phyloP scores from a whole-genome alignment of 75 land plant species.

The Azolla pinnata region DNA sequence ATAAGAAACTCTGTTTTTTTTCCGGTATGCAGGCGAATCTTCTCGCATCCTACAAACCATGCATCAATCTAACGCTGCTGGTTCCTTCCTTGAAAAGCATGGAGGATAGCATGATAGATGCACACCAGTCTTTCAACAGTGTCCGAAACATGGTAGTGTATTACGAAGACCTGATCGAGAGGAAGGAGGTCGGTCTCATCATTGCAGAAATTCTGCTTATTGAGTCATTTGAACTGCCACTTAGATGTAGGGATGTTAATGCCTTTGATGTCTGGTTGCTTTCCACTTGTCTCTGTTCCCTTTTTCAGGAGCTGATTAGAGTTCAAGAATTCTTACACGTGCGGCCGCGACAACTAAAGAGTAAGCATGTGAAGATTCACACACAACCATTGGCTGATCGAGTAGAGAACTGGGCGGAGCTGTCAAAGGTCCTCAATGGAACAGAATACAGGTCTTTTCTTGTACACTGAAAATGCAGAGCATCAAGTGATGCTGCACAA shows the following conservation, averaged over 20 bases:
- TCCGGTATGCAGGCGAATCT: slow-evolving; percentile 41
- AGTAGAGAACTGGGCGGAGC: slow-evolving; percentile 52
- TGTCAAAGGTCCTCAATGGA: slow-evolving; percentile 36
- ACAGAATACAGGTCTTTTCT: slow-evolving; percentile 40
- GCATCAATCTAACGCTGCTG: slow-evolving; percentile 22
- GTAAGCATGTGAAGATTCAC: slow-evolving; percentile 70
- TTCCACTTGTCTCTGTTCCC: slow-evolving; percentile 1
- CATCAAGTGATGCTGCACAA: too few species aligned
- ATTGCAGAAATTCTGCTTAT: neutral
- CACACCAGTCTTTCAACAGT: slow-evolving; percentile 20
- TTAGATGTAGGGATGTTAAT: neutral
- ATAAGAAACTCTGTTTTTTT: too few species aligned
- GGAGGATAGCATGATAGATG: slow-evolving; percentile 28
- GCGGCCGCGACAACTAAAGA: slow-evolving; percentile 32
- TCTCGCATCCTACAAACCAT: slow-evolving; percentile 35
- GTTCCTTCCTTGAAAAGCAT: slow-evolving; percentile 17
- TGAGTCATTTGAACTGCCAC: neutral
- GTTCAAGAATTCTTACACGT: slow-evolving; percentile 52
- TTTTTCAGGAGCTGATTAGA: slow-evolving; percentile 37
- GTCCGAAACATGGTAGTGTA: slow-evolving; percentile 25
- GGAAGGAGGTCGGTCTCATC: neutral
- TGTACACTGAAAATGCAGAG: too few species aligned
- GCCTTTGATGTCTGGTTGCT: neutral
- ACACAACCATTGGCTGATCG: slow-evolving; percentile 34
- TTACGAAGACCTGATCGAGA: slow-evolving; percentile 34